These are phyloP conservation scores for Triglochin maritima DNA, from an alignment of 106 monocot genomes.

Conservation along the genomic window DNA sequence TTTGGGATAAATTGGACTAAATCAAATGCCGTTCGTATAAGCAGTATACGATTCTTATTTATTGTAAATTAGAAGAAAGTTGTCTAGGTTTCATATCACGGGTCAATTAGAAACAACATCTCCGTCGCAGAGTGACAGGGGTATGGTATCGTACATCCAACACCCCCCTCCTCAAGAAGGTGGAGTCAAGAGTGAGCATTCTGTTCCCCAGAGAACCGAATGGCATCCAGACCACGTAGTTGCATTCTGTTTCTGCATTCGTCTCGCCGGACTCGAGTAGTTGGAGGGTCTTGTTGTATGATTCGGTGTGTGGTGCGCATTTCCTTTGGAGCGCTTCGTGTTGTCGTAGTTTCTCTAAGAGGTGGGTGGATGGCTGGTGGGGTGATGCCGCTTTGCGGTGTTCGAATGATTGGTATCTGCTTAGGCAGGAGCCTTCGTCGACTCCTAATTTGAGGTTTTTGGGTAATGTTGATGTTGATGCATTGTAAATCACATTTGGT, in stretches of 20 bases:
- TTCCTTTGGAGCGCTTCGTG: constrained; percentile 58
- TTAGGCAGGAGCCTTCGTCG: constrained; percentile 55
- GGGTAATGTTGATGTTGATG: no score
- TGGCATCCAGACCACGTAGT: constrained; percentile 45
- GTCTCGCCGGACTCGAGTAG: constrained; percentile 32
- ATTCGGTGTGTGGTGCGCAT: constrained; percentile 55
- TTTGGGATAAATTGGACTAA: no score
- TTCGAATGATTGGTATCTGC: constrained; percentile 38
- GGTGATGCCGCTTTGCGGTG: constrained; percentile 34
- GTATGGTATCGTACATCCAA: no score
- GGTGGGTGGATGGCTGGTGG: constrained; percentile 41
- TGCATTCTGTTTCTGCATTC: constrained; percentile 59
- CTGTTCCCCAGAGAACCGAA: constrained; percentile 69
- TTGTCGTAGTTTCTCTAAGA: constrained; percentile 38
- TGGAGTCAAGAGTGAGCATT: constrained; percentile 52
- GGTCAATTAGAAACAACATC: no score
- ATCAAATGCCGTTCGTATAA: no score
- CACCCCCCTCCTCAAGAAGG: no score
- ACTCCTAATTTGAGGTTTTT: constrained; percentile 13
- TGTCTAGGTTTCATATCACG: no score
- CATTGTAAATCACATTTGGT: no score
- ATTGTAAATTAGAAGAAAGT: no score
- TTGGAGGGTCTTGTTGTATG: constrained; percentile 32
- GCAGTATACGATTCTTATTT: no score
- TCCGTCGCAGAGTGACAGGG: no score